Conservation (phyloP, 2,329 filamentous ascomycete species). For the Niveomyces coronatus region DNA sequence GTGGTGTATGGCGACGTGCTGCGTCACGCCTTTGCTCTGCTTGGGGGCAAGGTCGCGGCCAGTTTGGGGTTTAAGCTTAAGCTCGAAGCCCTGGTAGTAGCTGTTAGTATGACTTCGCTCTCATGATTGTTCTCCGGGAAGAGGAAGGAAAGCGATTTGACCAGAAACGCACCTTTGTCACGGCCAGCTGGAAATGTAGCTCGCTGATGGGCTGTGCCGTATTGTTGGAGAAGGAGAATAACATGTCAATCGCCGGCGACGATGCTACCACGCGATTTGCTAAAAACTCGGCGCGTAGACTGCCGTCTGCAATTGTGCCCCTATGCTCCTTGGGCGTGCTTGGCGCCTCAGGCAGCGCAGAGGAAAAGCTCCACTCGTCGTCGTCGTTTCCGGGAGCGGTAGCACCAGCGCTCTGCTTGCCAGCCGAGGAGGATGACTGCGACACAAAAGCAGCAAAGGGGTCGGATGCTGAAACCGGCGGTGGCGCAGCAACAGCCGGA, state of each 20-base stretch:
- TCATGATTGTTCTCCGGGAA: neutral
- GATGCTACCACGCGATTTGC: conserved; percentile 48
- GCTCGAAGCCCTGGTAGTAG: conserved; percentile 56
- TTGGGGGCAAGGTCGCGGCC: conserved; percentile 67
- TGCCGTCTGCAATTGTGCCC: conserved; percentile 57
- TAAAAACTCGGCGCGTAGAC: conserved; percentile 62
- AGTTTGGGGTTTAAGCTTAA: conserved; percentile 77
- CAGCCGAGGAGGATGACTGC: conserved; percentile 16
- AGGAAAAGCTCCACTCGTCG: conserved; percentile 92
- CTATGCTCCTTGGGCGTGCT: conserved; percentile 50
- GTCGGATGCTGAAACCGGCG: conserved; percentile 32
- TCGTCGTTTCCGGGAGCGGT: conserved; percentile 53
- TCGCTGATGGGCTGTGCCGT: conserved; percentile 61
- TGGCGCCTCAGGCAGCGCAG: conserved; percentile 59
- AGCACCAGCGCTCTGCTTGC: conserved; percentile 17
- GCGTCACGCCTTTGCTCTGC: conserved; percentile 64
- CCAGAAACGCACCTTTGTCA: conserved; percentile 67
- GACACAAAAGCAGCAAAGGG: conserved; percentile 41
- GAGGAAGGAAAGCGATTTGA: no score
- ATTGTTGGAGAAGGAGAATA: conserved; percentile 77
- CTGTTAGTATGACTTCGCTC: no score
- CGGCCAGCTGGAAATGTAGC: conserved; percentile 83
- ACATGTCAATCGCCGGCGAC: conserved; percentile 53
- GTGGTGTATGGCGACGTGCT: conserved; percentile 66
- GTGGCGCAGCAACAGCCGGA: conserved; percentile 37